Evolutionary conservation across 2,329 filamentous ascomycete genomes (phyloP).

Genomic region (Pseudocercospora cruenta): DNA sequence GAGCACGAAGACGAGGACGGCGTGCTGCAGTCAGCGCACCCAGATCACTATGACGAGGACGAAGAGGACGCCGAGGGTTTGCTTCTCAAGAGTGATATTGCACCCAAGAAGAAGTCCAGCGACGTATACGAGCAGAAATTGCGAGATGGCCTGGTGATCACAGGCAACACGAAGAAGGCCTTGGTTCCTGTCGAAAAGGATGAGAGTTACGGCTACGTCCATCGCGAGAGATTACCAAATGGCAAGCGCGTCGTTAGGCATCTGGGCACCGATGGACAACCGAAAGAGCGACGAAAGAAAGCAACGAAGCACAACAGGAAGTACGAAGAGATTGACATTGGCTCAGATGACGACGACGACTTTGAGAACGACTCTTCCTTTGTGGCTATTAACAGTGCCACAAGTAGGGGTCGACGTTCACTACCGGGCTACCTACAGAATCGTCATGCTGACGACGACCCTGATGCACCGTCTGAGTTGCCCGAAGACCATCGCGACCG

Average conservation of each 20-base stretch:
- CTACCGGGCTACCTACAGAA: slow-evolving; percentile 46
- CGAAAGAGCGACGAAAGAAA: slow-evolving; percentile 27
- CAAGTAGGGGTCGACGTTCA: slow-evolving; percentile 24
- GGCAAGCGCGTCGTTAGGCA: slow-evolving; percentile 30
- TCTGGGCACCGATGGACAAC: slow-evolving; percentile 21
- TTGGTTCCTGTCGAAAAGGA: slow-evolving; percentile 40
- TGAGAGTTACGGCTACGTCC: slow-evolving; percentile 35
- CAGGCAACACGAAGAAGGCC: slow-evolving; percentile 37
- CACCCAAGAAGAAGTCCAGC: slow-evolving; percentile 36
- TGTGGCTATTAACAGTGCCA: slow-evolving; percentile 23
- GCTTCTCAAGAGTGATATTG: slow-evolving; percentile 40
- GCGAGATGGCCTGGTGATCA: slow-evolving; percentile 33
- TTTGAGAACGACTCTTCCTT: slow-evolving; percentile 16
- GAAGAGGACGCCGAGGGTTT: slow-evolving; percentile 22
- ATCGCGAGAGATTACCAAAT: slow-evolving; percentile 39
- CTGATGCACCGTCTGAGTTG: slow-evolving; percentile 48
- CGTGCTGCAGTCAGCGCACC: slow-evolving; percentile 11
- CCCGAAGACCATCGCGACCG: slow-evolving; percentile 48
- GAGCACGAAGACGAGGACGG: slow-evolving; percentile 35
- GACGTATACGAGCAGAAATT: slow-evolving; percentile 45
- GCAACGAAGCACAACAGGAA: slow-evolving; percentile 27
- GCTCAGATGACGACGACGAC: slow-evolving; percentile 48
- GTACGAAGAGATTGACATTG: slow-evolving; percentile 53
- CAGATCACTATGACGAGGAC: slow-evolving; percentile 28
- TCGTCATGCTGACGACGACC: slow-evolving; percentile 44